Base-by-base conservation (phyloP, 257 asterid species). In the Verbascum thapsus region DNA sequence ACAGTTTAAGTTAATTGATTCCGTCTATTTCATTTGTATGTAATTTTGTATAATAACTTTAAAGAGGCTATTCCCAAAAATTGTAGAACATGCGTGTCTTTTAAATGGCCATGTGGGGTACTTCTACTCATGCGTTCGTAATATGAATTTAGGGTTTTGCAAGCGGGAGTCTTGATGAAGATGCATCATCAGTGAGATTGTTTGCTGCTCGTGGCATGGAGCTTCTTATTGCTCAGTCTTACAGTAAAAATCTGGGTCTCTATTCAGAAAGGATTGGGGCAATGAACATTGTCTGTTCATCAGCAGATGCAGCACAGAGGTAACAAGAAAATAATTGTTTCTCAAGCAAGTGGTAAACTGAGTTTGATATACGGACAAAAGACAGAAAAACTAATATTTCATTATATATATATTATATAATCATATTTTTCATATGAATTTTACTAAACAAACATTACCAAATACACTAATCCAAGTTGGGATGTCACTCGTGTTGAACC, bases 201-300 rank as follows among this genome's bases (percentile, higher is more conserved):
- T 92, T 92, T 81, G 90, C 97, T 74, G 87, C 84, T 22, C 95
- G 96, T 61, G 98, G 98, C 60, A 72, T 89, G 94, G 98, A 92
- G 78, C 79, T 88, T 75, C 69, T 92, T 40, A 83, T 92, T 61
- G 98, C 97, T 67, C 98, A 92, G 78, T 92, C 98, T 63, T 88
- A 92, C 77, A 89, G 98, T 73, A 92, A 92, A 69, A 92, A 88
- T 68, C 64, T 92, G 77, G 98, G 97, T 67, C 91, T 92, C 52
- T 92, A 92, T 82, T 91, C 89, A 23, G 98, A 92, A 80, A 85
- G 98, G 78, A 82, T 87, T 63, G 98, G 98, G 66, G 98, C 98
- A 71, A 92, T 88, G 63, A 92, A 92, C 70, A 84, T 89, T 73
- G 86, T 86, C 39, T 88, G 97, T 71, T 79, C 95, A 60, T 75